A percentile compares a stretch with the other conserved stretches of the same genome.
Evolutionary conservation across 1,284 basidiomycete species (phyloP).

Genomic region (Tausonia pullulans): DNA sequence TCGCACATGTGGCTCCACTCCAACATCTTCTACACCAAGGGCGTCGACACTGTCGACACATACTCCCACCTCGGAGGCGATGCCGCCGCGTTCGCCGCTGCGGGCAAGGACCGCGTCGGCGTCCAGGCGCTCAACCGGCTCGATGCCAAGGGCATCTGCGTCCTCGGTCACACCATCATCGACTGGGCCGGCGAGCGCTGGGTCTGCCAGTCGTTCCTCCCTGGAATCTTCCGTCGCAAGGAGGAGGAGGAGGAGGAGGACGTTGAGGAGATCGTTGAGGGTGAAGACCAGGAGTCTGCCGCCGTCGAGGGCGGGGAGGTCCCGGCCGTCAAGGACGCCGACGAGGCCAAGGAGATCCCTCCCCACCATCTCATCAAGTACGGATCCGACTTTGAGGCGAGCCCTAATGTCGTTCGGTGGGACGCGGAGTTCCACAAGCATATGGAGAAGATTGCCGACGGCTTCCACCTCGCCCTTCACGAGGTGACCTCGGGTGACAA

Average conservation of each 20-base stretch:
- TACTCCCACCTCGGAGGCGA: constrained; percentile 46
- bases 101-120: constrained; percentile 46
- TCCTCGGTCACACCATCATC: constrained; percentile 53
- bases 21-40: constrained; percentile 48
- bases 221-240: constrained; percentile 43
- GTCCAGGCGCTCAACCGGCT: constrained; percentile 43
- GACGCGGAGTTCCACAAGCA: constrained; percentile 41
- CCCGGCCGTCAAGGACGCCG: neutral
- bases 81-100: constrained; percentile 44
- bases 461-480: constrained; percentile 42
- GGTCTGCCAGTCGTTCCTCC: constrained; percentile 46
- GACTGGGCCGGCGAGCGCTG: constrained; percentile 48
- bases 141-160: constrained; percentile 64
- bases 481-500: constrained; percentile 35
- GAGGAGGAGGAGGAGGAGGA: constrained; percentile 28
- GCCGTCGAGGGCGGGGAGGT: constrained; percentile 5
- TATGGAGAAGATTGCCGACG: constrained; percentile 40
- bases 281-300: constrained; percentile 14
- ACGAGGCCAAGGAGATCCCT: constrained; percentile 45
- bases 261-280: constrained; percentile 16
- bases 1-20: constrained; percentile 46
- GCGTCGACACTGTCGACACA: constrained; percentile 43
- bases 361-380: constrained; percentile 41
- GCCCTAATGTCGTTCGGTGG: constrained; percentile 36
- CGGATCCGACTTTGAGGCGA: constrained; percentile 43